These are phyloP conservation scores for Ottelia alismoides DNA, from an alignment of 106 monocot species.

Conservation along the genomic window DNA sequence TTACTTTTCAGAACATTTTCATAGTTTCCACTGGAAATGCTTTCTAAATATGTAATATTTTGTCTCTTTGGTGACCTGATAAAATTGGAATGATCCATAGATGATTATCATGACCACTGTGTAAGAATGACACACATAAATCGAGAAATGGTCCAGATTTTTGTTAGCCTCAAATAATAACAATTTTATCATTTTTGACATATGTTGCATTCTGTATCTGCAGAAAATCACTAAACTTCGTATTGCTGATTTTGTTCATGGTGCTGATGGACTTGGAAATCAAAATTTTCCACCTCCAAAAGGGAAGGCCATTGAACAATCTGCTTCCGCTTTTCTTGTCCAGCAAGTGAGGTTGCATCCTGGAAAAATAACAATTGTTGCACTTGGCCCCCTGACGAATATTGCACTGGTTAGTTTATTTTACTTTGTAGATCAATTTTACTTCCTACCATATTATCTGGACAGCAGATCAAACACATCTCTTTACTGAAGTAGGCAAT, in stretches of 20 bases:
- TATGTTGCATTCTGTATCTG: too few relatives aligned
- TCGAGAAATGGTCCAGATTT: too few relatives aligned
- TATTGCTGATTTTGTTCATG: slow-evolving; percentile 87
- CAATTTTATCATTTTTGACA: slow-evolving; percentile 6
- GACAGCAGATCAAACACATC: background rate
- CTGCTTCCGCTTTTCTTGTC: slow-evolving; percentile 71
- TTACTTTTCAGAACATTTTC: too few relatives aligned
- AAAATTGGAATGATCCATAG: too few relatives aligned
- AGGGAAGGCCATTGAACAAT: slow-evolving; percentile 52
- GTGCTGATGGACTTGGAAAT: slow-evolving; percentile 91
- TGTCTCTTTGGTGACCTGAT: too few relatives aligned
- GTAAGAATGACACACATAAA: too few relatives aligned
- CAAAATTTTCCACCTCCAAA: slow-evolving; percentile 80
- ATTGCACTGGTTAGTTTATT: slow-evolving; percentile 67
- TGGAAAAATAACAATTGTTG: slow-evolving; percentile 78
- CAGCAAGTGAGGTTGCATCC: slow-evolving; percentile 65
- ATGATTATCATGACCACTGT: too few relatives aligned
- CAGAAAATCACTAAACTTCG: slow-evolving; percentile 85
- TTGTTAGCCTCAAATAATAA: too few relatives aligned
- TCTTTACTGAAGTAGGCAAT: slow-evolving; percentile 60
- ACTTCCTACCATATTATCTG: too few relatives aligned
- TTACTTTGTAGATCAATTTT: background rate
- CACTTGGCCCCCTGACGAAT: slow-evolving; percentile 90
- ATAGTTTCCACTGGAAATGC: too few relatives aligned
- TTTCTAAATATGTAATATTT: too few relatives aligned